Percentiles rank a stretch among this genome's conserved stretches.
Evolutionary conservation across 768 basidiomycete species (phyloP).

Genomic region (Rhodotorula taiwanensis): DNA sequence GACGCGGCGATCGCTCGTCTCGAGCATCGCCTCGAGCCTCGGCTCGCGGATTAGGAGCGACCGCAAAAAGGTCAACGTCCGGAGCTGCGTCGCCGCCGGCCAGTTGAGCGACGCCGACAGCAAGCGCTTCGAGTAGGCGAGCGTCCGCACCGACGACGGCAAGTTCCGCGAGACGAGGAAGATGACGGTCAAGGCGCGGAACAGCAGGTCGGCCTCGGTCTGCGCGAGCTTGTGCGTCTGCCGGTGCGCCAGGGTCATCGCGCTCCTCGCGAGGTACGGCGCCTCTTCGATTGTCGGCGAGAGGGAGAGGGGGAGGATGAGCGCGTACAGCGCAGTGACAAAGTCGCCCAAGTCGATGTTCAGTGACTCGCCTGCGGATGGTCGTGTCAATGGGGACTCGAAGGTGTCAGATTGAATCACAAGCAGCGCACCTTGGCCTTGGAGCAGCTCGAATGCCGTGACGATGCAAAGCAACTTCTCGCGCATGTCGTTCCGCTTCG

Average conservation of each 20-base stretch:
- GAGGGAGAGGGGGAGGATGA: constrained; percentile 68
- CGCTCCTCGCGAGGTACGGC: constrained; percentile 44
- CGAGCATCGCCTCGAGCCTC: constrained; percentile 72
- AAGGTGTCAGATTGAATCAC: too few species aligned
- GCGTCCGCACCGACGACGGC: constrained; percentile 63
- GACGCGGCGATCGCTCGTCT: constrained; percentile 73
- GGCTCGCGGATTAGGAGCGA: constrained; percentile 67
- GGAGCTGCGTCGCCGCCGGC: constrained; percentile 60
- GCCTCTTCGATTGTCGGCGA: constrained; percentile 59
- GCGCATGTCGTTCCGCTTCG: constrained; percentile 36
- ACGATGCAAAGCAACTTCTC: constrained; percentile 68
- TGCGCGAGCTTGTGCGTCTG: constrained; percentile 35
- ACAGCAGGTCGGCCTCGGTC: constrained; percentile 57
- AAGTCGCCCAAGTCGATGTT: constrained; percentile 92
- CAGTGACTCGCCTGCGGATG: constrained; percentile 74
- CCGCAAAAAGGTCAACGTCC: constrained; percentile 66
- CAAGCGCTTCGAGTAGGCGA: constrained; percentile 91
- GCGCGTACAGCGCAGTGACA: constrained; percentile 69
- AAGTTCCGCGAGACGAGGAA: constrained; percentile 64
- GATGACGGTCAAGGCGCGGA: constrained; percentile 71
- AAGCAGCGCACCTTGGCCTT: constrained; percentile 76
- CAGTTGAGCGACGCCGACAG: constrained; percentile 72
- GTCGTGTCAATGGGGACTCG: too few species aligned
- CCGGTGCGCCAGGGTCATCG: constrained; percentile 30
- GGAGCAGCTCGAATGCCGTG: constrained; percentile 93